These are phyloP conservation scores for Dillenia turbinata DNA, from an alignment of 164 flowering plant species.

Conservation along the genomic window DNA sequence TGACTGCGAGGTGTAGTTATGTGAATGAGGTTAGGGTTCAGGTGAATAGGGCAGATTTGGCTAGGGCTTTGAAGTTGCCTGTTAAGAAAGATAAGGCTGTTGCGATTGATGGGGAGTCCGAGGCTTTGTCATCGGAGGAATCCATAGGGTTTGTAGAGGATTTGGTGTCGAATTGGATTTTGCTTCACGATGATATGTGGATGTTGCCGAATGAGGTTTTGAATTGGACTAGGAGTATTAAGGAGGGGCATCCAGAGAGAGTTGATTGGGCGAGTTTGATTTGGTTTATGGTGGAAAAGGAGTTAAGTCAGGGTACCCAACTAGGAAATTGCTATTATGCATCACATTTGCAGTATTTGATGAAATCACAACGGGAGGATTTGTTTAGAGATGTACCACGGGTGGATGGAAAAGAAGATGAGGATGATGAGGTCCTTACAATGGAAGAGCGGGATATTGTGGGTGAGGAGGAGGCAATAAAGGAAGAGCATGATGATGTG, in stretches of 20 bases:
- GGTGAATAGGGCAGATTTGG: constrained; percentile 65
- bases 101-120: constrained; percentile 21
- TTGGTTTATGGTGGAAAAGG: constrained; percentile 96
- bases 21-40: constrained; percentile 44
- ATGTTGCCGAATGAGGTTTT: constrained; percentile 61
- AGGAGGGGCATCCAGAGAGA: constrained; percentile 66
- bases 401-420: constrained; percentile 11
- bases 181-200: constrained; percentile 82
- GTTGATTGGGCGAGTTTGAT: constrained; percentile 77
- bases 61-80: constrained; percentile 69
- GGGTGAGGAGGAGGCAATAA: neutral
- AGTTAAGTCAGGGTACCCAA: constrained; percentile 34
- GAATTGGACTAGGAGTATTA: constrained; percentile 36
- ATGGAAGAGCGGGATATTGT: too few relatives aligned
- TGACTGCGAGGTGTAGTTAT: constrained; percentile 22
- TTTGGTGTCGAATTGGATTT: constrained; percentile 68
- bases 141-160: constrained; percentile 42
- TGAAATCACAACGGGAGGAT: constrained; percentile 48
- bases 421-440: constrained; percentile 12
- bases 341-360: constrained; percentile 73
- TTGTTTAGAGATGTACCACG: constrained; percentile 29
- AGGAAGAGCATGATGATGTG: constrained; percentile 9
- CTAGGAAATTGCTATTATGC: constrained; percentile 51
- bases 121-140: constrained; percentile 31
- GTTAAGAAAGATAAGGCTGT: constrained; percentile 40